Base-by-base conservation (phyloP, 257 asterid species). In the Voacanga thouarsii region DNA sequence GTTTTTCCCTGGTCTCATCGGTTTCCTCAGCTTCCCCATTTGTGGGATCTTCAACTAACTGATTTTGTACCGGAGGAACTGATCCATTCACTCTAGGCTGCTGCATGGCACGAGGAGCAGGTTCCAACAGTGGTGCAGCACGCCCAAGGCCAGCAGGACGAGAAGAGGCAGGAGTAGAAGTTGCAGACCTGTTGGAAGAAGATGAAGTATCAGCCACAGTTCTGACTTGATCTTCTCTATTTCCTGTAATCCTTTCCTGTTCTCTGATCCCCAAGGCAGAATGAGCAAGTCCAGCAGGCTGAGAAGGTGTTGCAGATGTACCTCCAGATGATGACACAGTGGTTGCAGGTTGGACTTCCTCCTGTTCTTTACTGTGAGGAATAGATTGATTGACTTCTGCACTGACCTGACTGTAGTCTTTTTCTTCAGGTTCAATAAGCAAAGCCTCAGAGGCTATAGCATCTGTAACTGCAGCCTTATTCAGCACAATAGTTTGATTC, bases 1-100 rank as follows among this genome's bases (percentile, higher is more conserved):
- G 98, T 81, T 96, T 96, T 82, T 96, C 99, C 37, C 98, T 97
- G 73, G 99, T 96, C 84, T 96, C 99, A 43, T 96, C 99, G 81
- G 89, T 88, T 87, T 92, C 99, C 86, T 96, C 99, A 53, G 89
- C 86, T 66, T 93, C 98, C 64, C 89, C 96, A 82, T 81, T 90
- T 44, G 97, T 37, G 47, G 92, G 83, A 49, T 90, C 97, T 80
- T 93, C 98, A 78, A 85, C 75, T 69, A 86, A 87, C 82, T 96
- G 98, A 83, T 86, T 92, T 77, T 87, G 94, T 28, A 84, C 12
- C 15, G 90, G 78, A 47, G 97, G 78, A 59, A 56, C 87, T 24
- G 98, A 86, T 83, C 99, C 98, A 74, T 93, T 96, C 69, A 87
- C 96, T 64, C 94, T 88, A 78, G 95, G 88, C 76, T 90, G 99